phyloP scores from a whole-genome alignment of 2,329 filamentous ascomycete genomes.

The Dothistroma pini region DNA sequence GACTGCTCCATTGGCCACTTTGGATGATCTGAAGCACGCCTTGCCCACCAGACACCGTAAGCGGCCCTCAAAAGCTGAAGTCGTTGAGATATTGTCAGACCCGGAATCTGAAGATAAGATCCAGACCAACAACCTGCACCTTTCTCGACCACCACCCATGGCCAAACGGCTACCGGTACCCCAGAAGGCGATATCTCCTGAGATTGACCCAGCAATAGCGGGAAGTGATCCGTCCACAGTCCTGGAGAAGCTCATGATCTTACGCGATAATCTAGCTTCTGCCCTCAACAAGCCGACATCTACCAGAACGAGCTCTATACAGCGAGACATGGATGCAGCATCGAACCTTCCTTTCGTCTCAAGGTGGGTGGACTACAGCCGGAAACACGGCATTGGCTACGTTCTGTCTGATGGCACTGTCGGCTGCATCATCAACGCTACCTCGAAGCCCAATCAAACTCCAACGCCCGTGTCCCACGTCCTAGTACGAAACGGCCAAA shows the following conservation, averaged over 20 bases:
- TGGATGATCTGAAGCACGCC: conserved; percentile 32
- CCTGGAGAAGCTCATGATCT: conserved; percentile 41
- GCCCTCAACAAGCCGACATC: conserved; percentile 44
- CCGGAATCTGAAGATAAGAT: conserved; percentile 28
- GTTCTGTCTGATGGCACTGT: conserved; percentile 79
- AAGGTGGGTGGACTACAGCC: conserved; percentile 87
- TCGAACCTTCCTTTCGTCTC: conserved; percentile 53
- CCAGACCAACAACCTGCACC: conserved; percentile 21
- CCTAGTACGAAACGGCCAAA: conserved; percentile 67
- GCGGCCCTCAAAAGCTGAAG: conserved; percentile 28
- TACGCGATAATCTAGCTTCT: conserved; percentile 46
- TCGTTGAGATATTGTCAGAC: conserved; percentile 37
- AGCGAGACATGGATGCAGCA: conserved; percentile 31
- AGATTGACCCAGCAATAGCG: conserved; percentile 29
- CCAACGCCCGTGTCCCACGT: conserved; percentile 64
- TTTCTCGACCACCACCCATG: conserved; percentile 32
- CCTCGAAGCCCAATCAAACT: conserved; percentile 28
- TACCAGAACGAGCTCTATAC: conserved; percentile 24
- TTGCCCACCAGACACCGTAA: conserved; percentile 28
- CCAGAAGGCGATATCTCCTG: conserved; percentile 11
- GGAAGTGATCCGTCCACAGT: conserved; percentile 46
- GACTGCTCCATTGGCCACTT: conserved; percentile 30
- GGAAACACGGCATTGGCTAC: conserved; percentile 80
- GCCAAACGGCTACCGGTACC: conserved; percentile 26
- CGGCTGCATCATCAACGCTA: conserved; percentile 59